Evolutionary conservation across 1,284 basidiomycete species (phyloP).

Genomic region (Melampsora americana): DNA sequence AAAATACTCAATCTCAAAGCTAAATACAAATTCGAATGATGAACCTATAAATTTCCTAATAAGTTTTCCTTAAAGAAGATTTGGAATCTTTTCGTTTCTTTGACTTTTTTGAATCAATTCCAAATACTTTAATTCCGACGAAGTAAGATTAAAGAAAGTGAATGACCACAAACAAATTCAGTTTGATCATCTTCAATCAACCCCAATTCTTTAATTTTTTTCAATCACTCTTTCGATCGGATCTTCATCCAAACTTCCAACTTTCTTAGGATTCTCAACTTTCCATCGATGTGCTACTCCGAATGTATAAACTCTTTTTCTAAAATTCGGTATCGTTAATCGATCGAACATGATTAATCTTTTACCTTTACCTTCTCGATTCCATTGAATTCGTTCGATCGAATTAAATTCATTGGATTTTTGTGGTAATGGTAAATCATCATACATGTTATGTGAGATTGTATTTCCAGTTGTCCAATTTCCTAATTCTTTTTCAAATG

Average conservation of each 20-base stretch:
- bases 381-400: constrained; percentile 38
- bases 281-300: constrained; percentile 37
- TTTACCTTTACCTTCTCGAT: constrained; percentile 23
- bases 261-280: constrained; percentile 29
- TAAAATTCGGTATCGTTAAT: constrained; percentile 14
- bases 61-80: no score
- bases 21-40: no score
- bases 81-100: no score
- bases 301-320: constrained; percentile 29
- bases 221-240: constrained; percentile 27
- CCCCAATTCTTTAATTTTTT: constrained; percentile 17
- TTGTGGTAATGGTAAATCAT: constrained; percentile 26
- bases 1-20: no score
- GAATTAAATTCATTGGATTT: background rate
- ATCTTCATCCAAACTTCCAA: constrained; percentile 14
- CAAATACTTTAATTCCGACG: background rate
- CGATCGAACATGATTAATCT: constrained; percentile 32
- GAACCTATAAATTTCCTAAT: no score
- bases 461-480: constrained; percentile 24
- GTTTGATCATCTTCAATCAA: constrained; percentile 20
- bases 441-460: constrained; percentile 29
- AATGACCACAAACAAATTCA: constrained; percentile 39
- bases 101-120: background rate
- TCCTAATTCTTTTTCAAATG: constrained; percentile 34
- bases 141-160: constrained; percentile 33